Base-by-base conservation (phyloP, 768 basidiomycete genomes). In the Lentinula edodes region DNA sequence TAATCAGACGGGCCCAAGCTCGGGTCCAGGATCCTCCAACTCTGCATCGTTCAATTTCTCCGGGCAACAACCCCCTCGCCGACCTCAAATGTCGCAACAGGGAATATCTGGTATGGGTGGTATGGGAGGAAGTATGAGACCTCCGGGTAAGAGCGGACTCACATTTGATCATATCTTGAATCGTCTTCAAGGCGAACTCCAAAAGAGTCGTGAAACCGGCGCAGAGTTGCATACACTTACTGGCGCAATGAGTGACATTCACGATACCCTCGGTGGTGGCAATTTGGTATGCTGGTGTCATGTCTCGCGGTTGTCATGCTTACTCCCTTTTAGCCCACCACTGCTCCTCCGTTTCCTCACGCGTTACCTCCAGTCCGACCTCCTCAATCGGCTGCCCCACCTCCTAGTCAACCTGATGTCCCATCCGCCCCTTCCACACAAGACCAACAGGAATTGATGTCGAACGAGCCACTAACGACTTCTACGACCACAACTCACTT, bases 131-230 rank as follows among this genome's bases (percentile, higher is more conserved):
- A 82, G 81, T 63, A 85, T 87, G 74, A 81, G 88, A 13, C 80
- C 80, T 0, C 89, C 90, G 1, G 89, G 91, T 16, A 93, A 93
- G 74, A 89, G 88, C 67, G 93, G 93, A 0, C 78, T 97, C 23
- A 91, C 87, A 7, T 96, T 98, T 70, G 95, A 98, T 67, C 91
- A 95, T 67, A 93, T 98, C 57, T 76, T 98, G 50, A 90, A 81
- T 60, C 85, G 92, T 39, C 78, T 98, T 2, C 95, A 98, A 71
- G 87, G 88, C 64, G 95, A 98, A 71, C 84, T 98, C n/a, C 89
- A 91, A 75, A 97, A 96, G 76, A 94, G 92, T 68, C 85, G 93
- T 16, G 96, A 98, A 70, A 97, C 95, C 0, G 92, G 93, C 13
- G 80, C 87, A 0, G 95, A 98, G 69, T 78, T 99, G 3, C 85